Evolutionary conservation across 1,284 basidiomycete genomes (phyloP), one percentile per base, ranked within the genome.

Genomic region (Puccinia horiana): DNA sequence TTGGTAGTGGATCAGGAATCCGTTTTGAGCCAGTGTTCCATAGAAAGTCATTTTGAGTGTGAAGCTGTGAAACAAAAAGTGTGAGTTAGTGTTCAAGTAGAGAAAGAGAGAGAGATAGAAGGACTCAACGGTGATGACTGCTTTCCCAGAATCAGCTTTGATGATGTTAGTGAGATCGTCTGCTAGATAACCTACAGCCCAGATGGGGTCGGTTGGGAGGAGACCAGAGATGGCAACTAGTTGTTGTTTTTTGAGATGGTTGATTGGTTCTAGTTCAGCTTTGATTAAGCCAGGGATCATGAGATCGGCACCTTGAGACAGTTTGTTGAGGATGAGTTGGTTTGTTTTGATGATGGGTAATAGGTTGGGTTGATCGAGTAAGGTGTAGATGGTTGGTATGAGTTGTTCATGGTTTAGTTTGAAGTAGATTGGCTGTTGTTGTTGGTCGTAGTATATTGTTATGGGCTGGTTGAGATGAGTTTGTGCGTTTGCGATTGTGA

Each of bases 181-280:
- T 0, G 63, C 77, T 29, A 79, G 65, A 54, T 35, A 70, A 18
- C 77, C 77, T n/a, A 79, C 77, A 14, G 77, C 77, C 77, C 77
- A 79, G 26, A 75, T 75, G 29, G 44, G 72, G 44, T 70, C 69
- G 16, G 56, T 6, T 16, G 52, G 72, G 32, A n/a, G 42, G 9
- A 18, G n/a, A 12, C 52, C 67, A 16, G 61, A 26, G 35, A 79
- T 69, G 65, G 65, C 32, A 18, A 79, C 65, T 16, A 79, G 65
- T 18, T 65, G 26, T 23, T 54, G 14, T 8, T 65, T 40, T 12
- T 35, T 54, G n/a, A 79, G 54, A 29, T 69, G 26, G 32, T 20
- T 16, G 49, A 79, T 44, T n/a, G 18, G 37, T 2, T 69, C 14
- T 9, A 54, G 63, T 0, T 54, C 35, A 35, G 49, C 12, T 42